A percentile compares a stretch with the other conserved stretches of the same genome.
Evolutionary conservation across 2,329 filamentous ascomycete species (phyloP).

Genomic region (Ophiostoma novo-ulmi): DNA sequence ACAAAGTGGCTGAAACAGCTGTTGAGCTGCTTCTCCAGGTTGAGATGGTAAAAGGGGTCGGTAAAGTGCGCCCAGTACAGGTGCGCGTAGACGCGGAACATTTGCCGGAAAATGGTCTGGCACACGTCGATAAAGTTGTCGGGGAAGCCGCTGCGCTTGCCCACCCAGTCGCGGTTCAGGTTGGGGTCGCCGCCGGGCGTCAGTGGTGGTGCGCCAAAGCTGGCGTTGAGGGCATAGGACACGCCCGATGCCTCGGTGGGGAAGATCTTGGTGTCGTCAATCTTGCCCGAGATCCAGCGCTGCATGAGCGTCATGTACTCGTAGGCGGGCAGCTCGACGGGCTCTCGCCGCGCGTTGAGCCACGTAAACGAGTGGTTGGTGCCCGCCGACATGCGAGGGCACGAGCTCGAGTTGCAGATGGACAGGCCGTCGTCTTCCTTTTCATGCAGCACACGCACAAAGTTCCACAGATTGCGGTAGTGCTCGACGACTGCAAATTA

Average conservation of each 20-base stretch:
- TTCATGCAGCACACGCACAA: conserved; percentile 83
- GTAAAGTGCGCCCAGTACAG: conserved; percentile 95
- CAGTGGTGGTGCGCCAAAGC: conserved; percentile 10
- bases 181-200: conserved; percentile 14
- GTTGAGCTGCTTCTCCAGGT: conserved; percentile 75
- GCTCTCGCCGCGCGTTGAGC: conserved; percentile 81
- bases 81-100: conserved; percentile 97
- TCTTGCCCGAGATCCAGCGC: conserved; percentile 95
- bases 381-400: conserved; percentile 90
- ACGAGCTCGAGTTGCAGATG: conserved; percentile 78
- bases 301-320: conserved; percentile 96
- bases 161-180: conserved; percentile 58
- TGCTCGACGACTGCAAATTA: conserved; percentile 72
- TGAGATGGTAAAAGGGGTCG: conserved; percentile 77
- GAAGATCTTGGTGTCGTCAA: conserved; percentile 84
- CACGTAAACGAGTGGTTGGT: conserved; percentile 94
- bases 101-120: conserved; percentile 92
- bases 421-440: conserved; percentile 70
- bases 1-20: conserved; percentile 84
- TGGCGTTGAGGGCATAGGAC: conserved; percentile 59
- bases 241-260: conserved; percentile 74
- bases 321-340: conserved; percentile 84
- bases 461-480: conserved; percentile 81
- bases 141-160: conserved; percentile 89
- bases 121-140: conserved; percentile 84